Conservation (phyloP, 306 rosid species). For the Prunus davidiana region DNA sequence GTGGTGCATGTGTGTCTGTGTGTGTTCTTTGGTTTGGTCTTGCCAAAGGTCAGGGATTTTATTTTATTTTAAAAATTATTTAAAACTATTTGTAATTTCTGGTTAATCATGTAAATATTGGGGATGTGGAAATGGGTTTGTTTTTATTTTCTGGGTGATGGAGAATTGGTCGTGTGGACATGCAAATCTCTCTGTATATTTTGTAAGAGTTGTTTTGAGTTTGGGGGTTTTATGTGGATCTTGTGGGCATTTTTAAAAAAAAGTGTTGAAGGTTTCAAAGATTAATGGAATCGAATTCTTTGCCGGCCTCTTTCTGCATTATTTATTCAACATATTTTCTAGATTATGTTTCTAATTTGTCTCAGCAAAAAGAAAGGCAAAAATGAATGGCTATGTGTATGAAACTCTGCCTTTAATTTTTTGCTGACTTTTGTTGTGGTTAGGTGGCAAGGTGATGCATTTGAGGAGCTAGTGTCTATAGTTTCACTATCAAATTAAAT, state of each 20-base stretch:
- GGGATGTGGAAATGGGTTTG: neutral
- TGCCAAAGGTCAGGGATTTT: neutral
- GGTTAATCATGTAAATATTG: neutral
- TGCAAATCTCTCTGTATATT: neutral
- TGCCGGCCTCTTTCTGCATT: neutral
- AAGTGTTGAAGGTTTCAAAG: constrained; percentile 7
- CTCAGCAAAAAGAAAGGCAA: neutral
- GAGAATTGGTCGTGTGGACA: neutral
- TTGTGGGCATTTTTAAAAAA: neutral
- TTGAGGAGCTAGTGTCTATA: neutral
- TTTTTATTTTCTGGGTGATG: neutral
- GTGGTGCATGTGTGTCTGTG: neutral
- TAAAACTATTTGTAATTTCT: neutral
- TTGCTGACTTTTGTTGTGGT: neutral
- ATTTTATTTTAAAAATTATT: neutral
- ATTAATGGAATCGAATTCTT: neutral
- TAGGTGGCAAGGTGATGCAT: neutral
- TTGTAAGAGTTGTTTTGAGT: neutral
- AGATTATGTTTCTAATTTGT: neutral
- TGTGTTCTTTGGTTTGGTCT: neutral
- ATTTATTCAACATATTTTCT: neutral
- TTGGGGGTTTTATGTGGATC: neutral
- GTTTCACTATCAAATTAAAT: neutral
- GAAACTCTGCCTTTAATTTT: neutral
- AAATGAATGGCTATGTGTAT: neutral